phyloP scores from a whole-genome alignment of 169 alveolate genomes.

The Eimeria praecox region DNA sequence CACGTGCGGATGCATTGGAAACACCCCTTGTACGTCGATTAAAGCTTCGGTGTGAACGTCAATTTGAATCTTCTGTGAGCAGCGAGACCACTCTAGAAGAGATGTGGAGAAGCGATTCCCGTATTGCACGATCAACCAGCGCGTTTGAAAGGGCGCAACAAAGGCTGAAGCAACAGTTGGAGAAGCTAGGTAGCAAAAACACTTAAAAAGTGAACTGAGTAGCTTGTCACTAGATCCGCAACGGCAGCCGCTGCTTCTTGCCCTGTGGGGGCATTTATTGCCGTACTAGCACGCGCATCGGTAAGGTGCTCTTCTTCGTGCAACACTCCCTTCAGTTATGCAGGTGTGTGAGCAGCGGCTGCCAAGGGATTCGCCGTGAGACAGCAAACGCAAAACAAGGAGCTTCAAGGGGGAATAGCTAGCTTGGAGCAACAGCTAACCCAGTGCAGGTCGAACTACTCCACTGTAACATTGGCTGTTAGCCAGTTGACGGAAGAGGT shows the following conservation, averaged over 20 bases:
- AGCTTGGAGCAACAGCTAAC: slow-evolving; percentile 75
- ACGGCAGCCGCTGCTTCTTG: neutral
- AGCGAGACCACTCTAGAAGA: slow-evolving; percentile 90
- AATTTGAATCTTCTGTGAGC: neutral
- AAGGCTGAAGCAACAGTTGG: slow-evolving; percentile 31
- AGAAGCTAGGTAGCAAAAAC: slow-evolving; percentile 49
- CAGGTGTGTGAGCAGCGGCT: slow-evolving; percentile 48
- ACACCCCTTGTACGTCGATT: neutral
- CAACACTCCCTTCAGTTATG: neutral
- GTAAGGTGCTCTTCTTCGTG: neutral
- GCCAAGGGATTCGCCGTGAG: slow-evolving; percentile 68
- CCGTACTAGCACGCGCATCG: neutral
- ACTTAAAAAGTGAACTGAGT: neutral
- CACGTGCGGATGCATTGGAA: neutral
- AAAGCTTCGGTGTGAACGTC: neutral
- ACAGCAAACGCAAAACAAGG: slow-evolving; percentile 55
- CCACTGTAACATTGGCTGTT: slow-evolving; percentile 52
- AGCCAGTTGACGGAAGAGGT: slow-evolving; percentile 85
- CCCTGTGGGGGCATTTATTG: neutral
- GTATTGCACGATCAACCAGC: slow-evolving; percentile 88
- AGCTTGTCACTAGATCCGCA: neutral
- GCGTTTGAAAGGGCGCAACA: slow-evolving; percentile 80
- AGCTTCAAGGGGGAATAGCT: slow-evolving; percentile 22
- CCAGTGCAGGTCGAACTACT: slow-evolving; percentile 41
- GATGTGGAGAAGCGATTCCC: slow-evolving; percentile 89